These are phyloP conservation scores for Penicillium corylophilum DNA, from an alignment of 2,329 filamentous ascomycete species.

Conservation along the genomic window DNA sequence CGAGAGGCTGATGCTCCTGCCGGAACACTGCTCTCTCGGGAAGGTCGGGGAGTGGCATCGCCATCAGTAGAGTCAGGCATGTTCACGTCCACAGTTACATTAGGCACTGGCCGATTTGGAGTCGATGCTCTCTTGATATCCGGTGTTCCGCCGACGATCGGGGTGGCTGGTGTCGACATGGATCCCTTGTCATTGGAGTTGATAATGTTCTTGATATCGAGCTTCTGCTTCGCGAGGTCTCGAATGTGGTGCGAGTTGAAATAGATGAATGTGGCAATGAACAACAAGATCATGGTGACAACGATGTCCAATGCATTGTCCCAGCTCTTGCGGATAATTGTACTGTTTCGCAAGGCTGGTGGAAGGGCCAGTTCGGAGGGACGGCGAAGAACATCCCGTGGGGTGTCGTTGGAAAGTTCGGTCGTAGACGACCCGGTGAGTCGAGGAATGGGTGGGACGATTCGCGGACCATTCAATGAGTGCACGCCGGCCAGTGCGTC, in stretches of 20 bases:
- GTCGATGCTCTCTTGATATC: constrained; percentile 29
- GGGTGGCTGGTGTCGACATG: constrained; percentile 41
- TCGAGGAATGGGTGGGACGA: constrained; percentile 43
- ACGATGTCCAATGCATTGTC: constrained; percentile 47
- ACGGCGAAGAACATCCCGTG: constrained; percentile 34
- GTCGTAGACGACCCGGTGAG: constrained; percentile 43
- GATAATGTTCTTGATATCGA: constrained; percentile 47
- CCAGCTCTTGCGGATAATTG: constrained; percentile 48
- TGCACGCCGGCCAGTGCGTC: constrained; percentile 71
- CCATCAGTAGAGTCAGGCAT: constrained; percentile 22
- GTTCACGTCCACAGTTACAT: constrained; percentile 35
- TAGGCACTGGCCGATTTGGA: constrained; percentile 22
- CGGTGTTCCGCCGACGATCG: constrained; percentile 27
- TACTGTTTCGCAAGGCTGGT: constrained; percentile 42
- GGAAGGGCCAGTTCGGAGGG: constrained; percentile 40
- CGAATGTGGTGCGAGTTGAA: constrained; percentile 44
- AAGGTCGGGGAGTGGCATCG: constrained; percentile 32
- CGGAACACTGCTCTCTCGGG: constrained; percentile 19
- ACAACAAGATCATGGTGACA: constrained; percentile 40
- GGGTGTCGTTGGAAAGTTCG: constrained; percentile 39
- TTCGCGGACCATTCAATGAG: constrained; percentile 53
- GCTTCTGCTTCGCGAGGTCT: constrained; percentile 44
- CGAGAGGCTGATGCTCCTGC: constrained; percentile 30
- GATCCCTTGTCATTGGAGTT: constrained; percentile 38
- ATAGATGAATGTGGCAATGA: constrained; percentile 44